phyloP scores from a whole-genome alignment of 148 eudicot species.

The Amaranthus palmeri region DNA sequence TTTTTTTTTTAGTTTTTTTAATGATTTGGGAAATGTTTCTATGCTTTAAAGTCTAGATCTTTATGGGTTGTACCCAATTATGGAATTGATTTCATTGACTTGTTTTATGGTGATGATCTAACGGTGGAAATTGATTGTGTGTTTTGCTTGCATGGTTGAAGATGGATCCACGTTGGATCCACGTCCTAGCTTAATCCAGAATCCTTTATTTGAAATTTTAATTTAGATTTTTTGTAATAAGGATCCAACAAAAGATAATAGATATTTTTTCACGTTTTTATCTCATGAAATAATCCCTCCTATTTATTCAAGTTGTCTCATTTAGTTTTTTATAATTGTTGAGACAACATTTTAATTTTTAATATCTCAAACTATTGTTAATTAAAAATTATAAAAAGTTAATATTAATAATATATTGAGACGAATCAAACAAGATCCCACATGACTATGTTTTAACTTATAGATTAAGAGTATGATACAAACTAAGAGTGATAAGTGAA shows the following conservation, averaged over 20 bases:
- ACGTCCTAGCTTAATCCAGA: conserved; percentile 23
- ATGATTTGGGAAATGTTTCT: background rate
- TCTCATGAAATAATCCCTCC: background rate
- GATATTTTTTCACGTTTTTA: background rate
- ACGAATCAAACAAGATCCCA: no score
- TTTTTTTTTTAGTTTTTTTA: background rate
- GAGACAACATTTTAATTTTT: no score
- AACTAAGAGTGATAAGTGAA: no score
- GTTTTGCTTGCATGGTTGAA: conserved; percentile 14
- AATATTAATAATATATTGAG: no score
- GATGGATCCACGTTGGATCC: conserved; percentile 32
- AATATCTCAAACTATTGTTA: no score
- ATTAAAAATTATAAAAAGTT: no score
- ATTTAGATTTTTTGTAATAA: background rate
- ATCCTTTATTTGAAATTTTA: background rate
- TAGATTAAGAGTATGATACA: no score
- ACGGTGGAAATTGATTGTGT: conserved; percentile 19
- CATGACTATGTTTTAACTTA: no score
- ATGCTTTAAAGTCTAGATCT: background rate
- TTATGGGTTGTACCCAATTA: background rate
- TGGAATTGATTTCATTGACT: background rate
- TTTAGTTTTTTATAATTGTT: no score
- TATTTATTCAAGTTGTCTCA: no score
- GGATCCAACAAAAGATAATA: background rate
- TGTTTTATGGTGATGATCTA: conserved; percentile 1